Percentiles rank a stretch among this genome's conserved stretches.
Evolutionary conservation across 2,329 filamentous ascomycete genomes (phyloP).

Genomic region (Zymoseptoria passerinii): DNA sequence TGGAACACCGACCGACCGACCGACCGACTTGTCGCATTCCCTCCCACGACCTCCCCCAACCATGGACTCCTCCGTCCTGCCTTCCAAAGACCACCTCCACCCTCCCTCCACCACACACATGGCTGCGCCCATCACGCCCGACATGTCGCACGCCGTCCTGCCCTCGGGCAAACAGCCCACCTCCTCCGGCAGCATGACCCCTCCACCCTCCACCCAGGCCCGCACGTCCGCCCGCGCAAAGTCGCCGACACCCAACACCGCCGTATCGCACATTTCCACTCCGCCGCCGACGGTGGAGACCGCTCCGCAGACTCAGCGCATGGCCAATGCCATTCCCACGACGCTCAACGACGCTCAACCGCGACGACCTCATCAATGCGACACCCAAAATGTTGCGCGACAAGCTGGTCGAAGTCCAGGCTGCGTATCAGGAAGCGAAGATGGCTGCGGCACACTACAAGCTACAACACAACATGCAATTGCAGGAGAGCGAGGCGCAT

Average conservation of each 20-base stretch:
- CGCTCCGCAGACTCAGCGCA: slow-evolving; percentile 6
- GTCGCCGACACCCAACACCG: slow-evolving; percentile 45
- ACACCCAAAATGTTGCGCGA: slow-evolving; percentile 44
- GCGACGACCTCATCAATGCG: slow-evolving; percentile 46
- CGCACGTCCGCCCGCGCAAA: slow-evolving; percentile 28
- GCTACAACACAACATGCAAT: slow-evolving; percentile 76
- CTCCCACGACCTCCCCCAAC: background rate
- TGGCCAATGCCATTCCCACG: slow-evolving; percentile 7
- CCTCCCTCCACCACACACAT: background rate
- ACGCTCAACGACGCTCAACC: slow-evolving; percentile 37
- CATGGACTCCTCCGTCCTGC: background rate
- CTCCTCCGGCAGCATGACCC: slow-evolving; percentile 45
- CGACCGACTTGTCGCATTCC: slow-evolving; percentile 18
- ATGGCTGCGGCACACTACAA: slow-evolving; percentile 86
- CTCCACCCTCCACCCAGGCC: slow-evolving; percentile 55
- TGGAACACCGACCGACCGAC: too few species aligned
- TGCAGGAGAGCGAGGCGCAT: slow-evolving; percentile 75
- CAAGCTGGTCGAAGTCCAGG: slow-evolving; percentile 46
- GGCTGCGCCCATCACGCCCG: slow-evolving; percentile 19
- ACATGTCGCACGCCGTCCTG: slow-evolving; percentile 28
- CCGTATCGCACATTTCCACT: slow-evolving; percentile 41
- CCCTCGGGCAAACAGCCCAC: slow-evolving; percentile 25
- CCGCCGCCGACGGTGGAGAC: slow-evolving; percentile 37
- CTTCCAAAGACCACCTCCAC: background rate
- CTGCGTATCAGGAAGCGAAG: slow-evolving; percentile 56